These are phyloP conservation scores for Yarrowia sp. DNA, from an alignment of 805 yeast species.

Conservation along the genomic window DNA sequence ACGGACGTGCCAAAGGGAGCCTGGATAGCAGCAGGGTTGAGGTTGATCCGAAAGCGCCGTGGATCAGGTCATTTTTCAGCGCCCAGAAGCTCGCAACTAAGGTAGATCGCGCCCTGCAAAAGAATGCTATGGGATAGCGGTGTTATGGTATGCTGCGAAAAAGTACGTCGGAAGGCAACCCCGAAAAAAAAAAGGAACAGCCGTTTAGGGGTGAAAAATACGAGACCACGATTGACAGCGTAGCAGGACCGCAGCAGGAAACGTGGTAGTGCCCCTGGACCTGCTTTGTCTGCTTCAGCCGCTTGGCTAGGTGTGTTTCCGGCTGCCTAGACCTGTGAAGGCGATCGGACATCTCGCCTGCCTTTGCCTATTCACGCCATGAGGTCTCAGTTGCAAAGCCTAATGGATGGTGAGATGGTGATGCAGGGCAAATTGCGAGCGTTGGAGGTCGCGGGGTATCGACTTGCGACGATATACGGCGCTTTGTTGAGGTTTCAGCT, in stretches of 20 bases:
- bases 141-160: no score
- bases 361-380: background rate
- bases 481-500: no score
- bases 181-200: background rate
- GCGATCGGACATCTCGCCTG: background rate
- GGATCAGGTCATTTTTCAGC: background rate
- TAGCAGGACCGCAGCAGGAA: background rate
- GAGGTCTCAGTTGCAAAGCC: background rate
- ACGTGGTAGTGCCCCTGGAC: no score
- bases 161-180: background rate
- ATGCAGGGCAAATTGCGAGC: background rate
- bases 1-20: background rate
- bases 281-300: background rate
- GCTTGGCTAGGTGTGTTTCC: no score
- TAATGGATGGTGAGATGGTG: background rate
- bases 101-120: no score
- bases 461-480: no score
- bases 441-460: no score
- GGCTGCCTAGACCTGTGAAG: no score
- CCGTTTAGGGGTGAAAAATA: background rate
- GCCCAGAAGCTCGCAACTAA: no score
- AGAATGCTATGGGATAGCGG: no score
- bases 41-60: background rate
- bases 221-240: background rate
- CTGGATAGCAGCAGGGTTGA: background rate